A percentile compares a stretch with the other conserved stretches of the same genome.
phyloP scores from a whole-genome alignment of 2,329 filamentous ascomycete species.

The Penicillium sp. region DNA sequence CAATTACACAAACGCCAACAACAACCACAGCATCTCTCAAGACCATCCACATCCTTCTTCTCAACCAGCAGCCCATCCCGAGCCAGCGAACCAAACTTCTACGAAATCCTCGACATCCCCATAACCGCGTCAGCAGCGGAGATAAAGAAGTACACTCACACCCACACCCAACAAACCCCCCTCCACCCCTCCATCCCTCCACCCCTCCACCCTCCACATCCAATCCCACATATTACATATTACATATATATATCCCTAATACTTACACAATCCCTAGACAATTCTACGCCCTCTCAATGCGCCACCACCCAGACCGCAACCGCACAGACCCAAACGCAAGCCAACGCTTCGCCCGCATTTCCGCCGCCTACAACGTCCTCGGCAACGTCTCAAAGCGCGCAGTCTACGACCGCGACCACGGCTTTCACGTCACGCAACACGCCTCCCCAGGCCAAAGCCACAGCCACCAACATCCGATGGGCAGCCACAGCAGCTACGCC shows the following conservation, averaged over 20 bases:
- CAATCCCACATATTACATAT: background rate
- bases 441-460: constrained; percentile 27
- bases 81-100: constrained; percentile 61
- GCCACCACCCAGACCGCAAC: constrained; percentile 90
- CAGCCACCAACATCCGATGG: constrained; percentile 38
- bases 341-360: constrained; percentile 76
- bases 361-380: constrained; percentile 78
- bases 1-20: background rate
- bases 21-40: background rate
- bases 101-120: constrained; percentile 74
- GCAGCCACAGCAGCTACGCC: constrained; percentile 56
- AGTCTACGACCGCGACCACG: constrained; percentile 68
- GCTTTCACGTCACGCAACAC: constrained; percentile 36
- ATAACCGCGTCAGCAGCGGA: constrained; percentile 67
- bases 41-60: constrained; percentile 31
- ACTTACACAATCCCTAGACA: constrained; percentile 39
- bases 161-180: background rate
- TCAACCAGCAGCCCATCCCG: constrained; percentile 42
- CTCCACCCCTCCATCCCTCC: background rate
- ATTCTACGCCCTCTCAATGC: constrained; percentile 90
- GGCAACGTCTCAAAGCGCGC: constrained; percentile 70
- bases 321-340: constrained; percentile 69
- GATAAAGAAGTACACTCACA: constrained; percentile 70
- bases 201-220: background rate
- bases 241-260: background rate